Evolutionary conservation across 306 rosid genomes (phyloP).

Genomic region (Cucumis melo): DNA sequence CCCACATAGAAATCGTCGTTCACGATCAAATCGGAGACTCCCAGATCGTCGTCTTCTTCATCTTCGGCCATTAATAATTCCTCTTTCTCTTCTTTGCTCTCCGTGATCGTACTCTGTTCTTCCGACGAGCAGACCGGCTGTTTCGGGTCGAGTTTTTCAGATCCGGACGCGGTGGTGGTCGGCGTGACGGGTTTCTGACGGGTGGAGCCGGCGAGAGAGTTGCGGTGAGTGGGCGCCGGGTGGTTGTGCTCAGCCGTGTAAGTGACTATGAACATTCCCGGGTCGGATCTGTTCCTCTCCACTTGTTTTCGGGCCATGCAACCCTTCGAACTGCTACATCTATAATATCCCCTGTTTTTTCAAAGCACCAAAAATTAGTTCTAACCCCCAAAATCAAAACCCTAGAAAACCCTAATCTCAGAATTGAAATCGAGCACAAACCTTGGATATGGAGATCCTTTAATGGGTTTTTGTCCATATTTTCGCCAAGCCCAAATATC

Average conservation of each 20-base stretch:
- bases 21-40: slow-evolving; percentile 39
- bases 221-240: slow-evolving; percentile 88
- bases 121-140: slow-evolving; percentile 4
- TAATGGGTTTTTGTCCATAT: slow-evolving; percentile 95
- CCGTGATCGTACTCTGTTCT: slow-evolving; percentile 27
- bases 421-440: slow-evolving; percentile 1
- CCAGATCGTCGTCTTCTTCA: slow-evolving; percentile 61
- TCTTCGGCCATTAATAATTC: slow-evolving; percentile 38
- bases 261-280: slow-evolving; percentile 84
- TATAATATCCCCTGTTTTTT: slow-evolving; percentile 70
- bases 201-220: slow-evolving; percentile 94
- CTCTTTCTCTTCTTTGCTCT: slow-evolving; percentile 53
- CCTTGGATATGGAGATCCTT: slow-evolving; percentile 99
- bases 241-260: slow-evolving; percentile 96
- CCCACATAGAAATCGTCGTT: slow-evolving; percentile 70
- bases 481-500: slow-evolving; percentile 98
- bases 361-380: not conserved
- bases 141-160: slow-evolving; percentile 15
- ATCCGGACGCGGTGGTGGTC: slow-evolving; percentile 1
- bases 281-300: slow-evolving; percentile 84
- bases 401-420: not conserved
- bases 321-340: slow-evolving; percentile 96
- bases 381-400: not conserved
- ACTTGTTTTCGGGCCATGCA: slow-evolving; percentile 96
- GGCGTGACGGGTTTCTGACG: slow-evolving; percentile 53